Base-by-base conservation (phyloP, 176 grass and related monocot genomes). In the Eleusine coracana region DNA sequence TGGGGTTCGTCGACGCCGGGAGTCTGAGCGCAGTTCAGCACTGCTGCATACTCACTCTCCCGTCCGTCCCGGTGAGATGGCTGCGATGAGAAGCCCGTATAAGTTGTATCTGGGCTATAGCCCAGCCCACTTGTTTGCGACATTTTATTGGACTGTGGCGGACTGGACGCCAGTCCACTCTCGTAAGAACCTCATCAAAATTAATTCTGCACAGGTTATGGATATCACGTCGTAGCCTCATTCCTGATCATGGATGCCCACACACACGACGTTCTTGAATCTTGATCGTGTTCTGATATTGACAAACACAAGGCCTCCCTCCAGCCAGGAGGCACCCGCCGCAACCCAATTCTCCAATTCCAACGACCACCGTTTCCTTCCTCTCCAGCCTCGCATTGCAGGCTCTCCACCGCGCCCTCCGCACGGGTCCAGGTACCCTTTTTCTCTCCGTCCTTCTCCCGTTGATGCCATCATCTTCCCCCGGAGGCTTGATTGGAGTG, bases 201-300 rank as follows among this genome's bases (percentile, higher is more conserved):
- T 52, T 52, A 17, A 17, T 52, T 14, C 48, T 16, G 14, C 49
- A 15, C 2, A 20, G 62, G 39, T 87, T 9, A 69, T 81, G 85
- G 60, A 40, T 68, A 7, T 38, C 78, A 80, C 78, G 49, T 80
- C 25, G 7, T 25, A 11, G 5, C 29, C 41, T 12, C 9, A 7
- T 14, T 66, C 16, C 27, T 68, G 77, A 68, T 68, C 46, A 82
- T 89, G 88, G 83, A 77, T 70, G 48, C 38, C 67, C 88, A 89
- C 83, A 67, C 50, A 52, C 88, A 89, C 72, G 71, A 89, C 72
- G 71, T 78, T 77, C 25, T 66, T 69, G 40, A 34, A 34, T 64
- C 34, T 7, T 23, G 11, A 18, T 13, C 3, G 16, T 80, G 14
- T 46, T 54, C 1, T 31, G 3, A 31, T 51, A 27, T 28, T 62